phyloP scores from a whole-genome alignment of 768 basidiomycete genomes.

The Cystobasidium onofrii region DNA sequence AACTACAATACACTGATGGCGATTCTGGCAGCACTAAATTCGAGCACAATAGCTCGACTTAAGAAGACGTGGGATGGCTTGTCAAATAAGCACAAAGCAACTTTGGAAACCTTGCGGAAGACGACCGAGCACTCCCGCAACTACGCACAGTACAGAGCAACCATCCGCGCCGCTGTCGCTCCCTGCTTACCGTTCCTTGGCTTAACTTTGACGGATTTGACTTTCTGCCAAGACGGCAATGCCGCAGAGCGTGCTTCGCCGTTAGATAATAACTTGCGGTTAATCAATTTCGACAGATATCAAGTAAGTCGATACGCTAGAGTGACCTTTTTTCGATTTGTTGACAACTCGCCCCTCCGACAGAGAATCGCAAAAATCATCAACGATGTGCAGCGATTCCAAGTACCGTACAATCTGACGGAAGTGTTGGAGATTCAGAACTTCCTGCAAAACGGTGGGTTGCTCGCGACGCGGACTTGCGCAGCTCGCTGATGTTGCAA shows the following conservation, averaged over 20 bases:
- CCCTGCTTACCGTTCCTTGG: constrained; percentile 95
- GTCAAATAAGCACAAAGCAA: constrained; percentile 70
- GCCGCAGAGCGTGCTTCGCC: constrained; percentile 75
- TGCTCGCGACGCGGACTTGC: not conserved
- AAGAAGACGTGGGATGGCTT: constrained; percentile 89
- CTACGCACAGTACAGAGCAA: constrained; percentile 80
- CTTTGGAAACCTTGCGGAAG: constrained; percentile 69
- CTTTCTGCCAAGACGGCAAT: constrained; percentile 92
- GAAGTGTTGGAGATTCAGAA: constrained; percentile 77
- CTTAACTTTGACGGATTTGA: constrained; percentile 80
- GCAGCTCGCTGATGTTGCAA: not conserved
- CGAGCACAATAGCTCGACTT: constrained; percentile 83
- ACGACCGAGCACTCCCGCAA: constrained; percentile 86
- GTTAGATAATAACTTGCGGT: constrained; percentile 60
- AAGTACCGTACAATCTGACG: constrained; percentile 73
- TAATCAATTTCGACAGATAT: constrained; percentile 96
- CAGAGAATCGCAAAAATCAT: constrained; percentile 43
- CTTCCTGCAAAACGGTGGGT: constrained; percentile 26
- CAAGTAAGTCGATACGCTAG: constrained; percentile 67
- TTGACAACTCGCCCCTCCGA: not conserved
- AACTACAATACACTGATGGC: constrained; percentile 92
- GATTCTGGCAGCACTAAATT: constrained; percentile 87
- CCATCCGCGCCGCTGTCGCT: constrained; percentile 74
- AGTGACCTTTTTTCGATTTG: constrained; percentile 62
- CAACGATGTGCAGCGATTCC: constrained; percentile 80